Conservation (phyloP, 257 asterid species). For the Coffea eugenioides region DNA sequence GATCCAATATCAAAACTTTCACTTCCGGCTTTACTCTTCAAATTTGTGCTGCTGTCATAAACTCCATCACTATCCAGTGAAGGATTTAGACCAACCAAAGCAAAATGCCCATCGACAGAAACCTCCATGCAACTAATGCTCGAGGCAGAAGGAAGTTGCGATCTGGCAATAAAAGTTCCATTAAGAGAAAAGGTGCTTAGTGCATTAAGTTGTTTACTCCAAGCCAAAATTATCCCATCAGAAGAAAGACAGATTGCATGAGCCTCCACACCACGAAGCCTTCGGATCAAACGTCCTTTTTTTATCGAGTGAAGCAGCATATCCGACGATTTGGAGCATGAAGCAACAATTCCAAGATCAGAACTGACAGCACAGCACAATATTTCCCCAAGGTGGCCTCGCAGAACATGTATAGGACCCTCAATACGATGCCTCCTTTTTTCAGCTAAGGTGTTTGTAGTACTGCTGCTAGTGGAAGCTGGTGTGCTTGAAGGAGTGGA, state of each 20-base stretch:
- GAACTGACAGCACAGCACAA: constrained; percentile 81
- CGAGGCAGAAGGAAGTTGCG: constrained; percentile 59
- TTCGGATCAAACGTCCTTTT: constrained; percentile 76
- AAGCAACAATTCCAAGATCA: constrained; percentile 92
- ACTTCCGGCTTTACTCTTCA: constrained; percentile 25
- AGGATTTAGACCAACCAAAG: constrained; percentile 77
- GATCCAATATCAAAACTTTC: constrained; percentile 37
- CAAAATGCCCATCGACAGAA: constrained; percentile 74
- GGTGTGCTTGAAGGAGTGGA: constrained; percentile 62
- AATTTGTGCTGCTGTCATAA: constrained; percentile 25
- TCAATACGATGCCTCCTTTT: constrained; percentile 64
- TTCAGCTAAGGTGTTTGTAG: constrained; percentile 42
- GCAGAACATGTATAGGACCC: constrained; percentile 89
- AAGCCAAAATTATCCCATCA: constrained; percentile 71
- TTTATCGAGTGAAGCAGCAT: constrained; percentile 82
- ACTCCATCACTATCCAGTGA: constrained; percentile 53
- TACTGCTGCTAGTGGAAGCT: constrained; percentile 43
- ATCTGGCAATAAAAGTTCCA: constrained; percentile 62
- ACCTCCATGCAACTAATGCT: constrained; percentile 80
- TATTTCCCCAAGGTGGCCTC: constrained; percentile 87
- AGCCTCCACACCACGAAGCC: constrained; percentile 78
- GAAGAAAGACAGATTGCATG: constrained; percentile 75
- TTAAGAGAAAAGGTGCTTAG: constrained; percentile 78
- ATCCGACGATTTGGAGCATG: constrained; percentile 79
- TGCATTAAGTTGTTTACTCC: constrained; percentile 58